Evolutionary conservation across 129 eudicot species (phyloP), one percentile per base, ranked within the genome.

Genomic region (Helichrysum umbraculigerum): DNA sequence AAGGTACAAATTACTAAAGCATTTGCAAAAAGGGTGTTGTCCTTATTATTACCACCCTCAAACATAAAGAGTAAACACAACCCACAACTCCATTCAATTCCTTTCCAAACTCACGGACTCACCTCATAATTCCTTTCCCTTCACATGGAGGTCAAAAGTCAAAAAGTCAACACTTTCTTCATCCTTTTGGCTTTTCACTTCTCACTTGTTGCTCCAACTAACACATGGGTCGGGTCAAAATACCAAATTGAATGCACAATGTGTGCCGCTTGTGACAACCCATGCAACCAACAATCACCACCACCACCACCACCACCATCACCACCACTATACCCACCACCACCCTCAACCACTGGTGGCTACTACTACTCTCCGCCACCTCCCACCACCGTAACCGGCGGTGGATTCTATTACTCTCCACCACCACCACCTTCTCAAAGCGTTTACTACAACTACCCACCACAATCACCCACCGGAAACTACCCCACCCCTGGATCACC

Each of bases 191-290:
- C 74, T 54, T 73, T 73, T 30, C 74, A 73, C 51, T 76, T 65
- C 74, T 35, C 83, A 66, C 69, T 80, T 33, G 79, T 6, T 34
- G 20, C 70, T 44, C 66, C 81, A 58, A 32, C 84, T 21, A 70
- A 50, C 44, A 41, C 79, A 62, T 88, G 93, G 93, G 85, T 68
- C 30, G 93, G 91, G 50, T 91, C 97, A 28, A 91, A 88, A 79
- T 91, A 85, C 83, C 87, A 87, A 69, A 87, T 91, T 76, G 79
- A 88, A 79, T 91, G 97, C 79, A 88, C 92, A 85, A 88, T 91
- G 97, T 91, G 97, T 56, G 79, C 95, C 3, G 90, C 92, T 10
- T 91, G 97, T 83, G 97, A 91, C 89, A 88, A 88, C 77, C 97
- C 97, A 29, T 91, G 97, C 76, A 76, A 66, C 86, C 78, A 83